Percentiles rank a stretch among this genome's conserved stretches.
These are phyloP conservation scores for Parathielavia hyrcaniae DNA, from an alignment of 495 filamentous ascomycete genomes.

Conservation along the genomic window DNA sequence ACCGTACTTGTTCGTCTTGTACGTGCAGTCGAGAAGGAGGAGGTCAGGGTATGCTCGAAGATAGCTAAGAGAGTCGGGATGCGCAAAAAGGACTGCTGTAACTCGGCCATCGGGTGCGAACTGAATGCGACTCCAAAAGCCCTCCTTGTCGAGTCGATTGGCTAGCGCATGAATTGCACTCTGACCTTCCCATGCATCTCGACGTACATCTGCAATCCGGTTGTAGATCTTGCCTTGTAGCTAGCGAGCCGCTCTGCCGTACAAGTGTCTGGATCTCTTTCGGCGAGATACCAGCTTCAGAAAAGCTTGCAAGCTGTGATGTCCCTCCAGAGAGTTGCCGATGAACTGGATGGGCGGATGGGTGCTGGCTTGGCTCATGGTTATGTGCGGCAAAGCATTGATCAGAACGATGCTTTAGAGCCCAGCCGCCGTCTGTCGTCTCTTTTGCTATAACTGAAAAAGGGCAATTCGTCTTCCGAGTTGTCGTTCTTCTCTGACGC, in stretches of 20 bases:
- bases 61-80: no score
- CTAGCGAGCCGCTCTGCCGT: constrained; percentile 1
- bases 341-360: no score
- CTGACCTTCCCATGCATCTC: no score
- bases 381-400: not conserved
- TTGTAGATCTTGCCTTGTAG: constrained; percentile 1
- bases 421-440: not conserved
- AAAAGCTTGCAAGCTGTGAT: no score
- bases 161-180: no score
- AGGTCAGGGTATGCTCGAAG: not conserved
- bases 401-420: not conserved
- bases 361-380: no score
- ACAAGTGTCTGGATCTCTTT: not conserved
- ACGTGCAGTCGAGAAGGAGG: not conserved
- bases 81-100: no score
- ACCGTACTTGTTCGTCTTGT: not conserved
- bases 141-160: no score
- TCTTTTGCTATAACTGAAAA: not conserved
- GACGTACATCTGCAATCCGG: not conserved
- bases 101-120: no score
- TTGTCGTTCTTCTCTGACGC: not conserved
- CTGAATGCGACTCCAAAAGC: no score
- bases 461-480: not conserved
- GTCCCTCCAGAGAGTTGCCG: no score
- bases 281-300: not conserved